Evolutionary conservation across 805 yeast species (phyloP), one percentile per base, ranked within the genome.

Genomic region (Hagleromyces aurorensis): DNA sequence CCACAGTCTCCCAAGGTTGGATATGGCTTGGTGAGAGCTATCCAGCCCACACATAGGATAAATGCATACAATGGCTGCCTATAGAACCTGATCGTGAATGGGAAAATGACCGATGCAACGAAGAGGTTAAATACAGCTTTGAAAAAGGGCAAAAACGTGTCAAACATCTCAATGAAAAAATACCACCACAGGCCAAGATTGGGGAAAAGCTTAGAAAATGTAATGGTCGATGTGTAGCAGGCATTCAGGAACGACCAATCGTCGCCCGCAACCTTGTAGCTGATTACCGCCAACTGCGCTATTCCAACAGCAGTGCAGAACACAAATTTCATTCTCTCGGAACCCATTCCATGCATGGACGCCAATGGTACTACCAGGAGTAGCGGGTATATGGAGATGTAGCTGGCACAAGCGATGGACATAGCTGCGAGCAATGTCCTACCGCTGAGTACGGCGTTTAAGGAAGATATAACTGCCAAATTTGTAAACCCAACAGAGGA

Each of bases 141-240:
- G 64, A 82, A 91, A 48, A 91, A 86, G 13, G 83, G 75, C 16
- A 78, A 69, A 65, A 89, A 91, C 50, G 76, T 81, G 32, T 80
- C 91, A 59, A 91, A 91, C 74, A 91, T 82, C 57, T 91, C 98
- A 23, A 89, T 81, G 64, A 91, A 91, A 46, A 87, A 76, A 61
- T 91, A 91, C 99, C 99, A 91, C 99, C 99, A 91, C 13, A 91
- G 63, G 1, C 98, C 98, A 41, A 91, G 55, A 57, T 91, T 91
- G 16, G 98, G 98, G 4, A 77, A 67, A 37, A 86, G 72, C 40
- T 84, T 87, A 21, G 67, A 67, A 45, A 83, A 78, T 14, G 63
- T 61, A 5, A 84, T 48, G 5, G 70, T 57, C 3, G 73, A 64
- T 10, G 78, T 75, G 48, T 78, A 84, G 21, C 72, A 67, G 7